These are phyloP conservation scores for Dendrothele bispora DNA, from an alignment of 768 basidiomycete genomes.

Conservation along the genomic window DNA sequence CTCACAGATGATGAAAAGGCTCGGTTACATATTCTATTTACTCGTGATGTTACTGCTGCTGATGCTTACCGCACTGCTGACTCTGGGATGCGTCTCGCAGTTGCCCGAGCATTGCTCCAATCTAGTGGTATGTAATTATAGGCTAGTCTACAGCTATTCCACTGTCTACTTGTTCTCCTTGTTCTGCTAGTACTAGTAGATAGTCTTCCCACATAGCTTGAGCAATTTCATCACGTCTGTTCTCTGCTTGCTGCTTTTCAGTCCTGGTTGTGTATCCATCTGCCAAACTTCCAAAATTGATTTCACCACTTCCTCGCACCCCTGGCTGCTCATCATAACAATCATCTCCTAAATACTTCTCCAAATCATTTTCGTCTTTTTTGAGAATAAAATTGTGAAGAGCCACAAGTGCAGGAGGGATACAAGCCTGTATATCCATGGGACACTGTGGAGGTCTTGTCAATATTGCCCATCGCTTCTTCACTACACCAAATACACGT, in stretches of 20 bases:
- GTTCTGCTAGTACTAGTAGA: constrained; percentile 2
- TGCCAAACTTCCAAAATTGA: constrained; percentile 5
- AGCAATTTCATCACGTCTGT: constrained; percentile 24
- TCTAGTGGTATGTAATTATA: too few species aligned
- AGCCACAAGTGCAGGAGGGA: constrained; percentile 24
- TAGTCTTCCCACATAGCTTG: constrained; percentile 30
- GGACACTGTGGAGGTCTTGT: constrained; percentile 18
- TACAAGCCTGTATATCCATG: constrained; percentile 24
- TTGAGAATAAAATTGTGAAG: constrained; percentile 32
- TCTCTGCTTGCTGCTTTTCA: constrained; percentile 13
- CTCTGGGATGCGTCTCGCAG: background rate
- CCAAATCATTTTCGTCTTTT: constrained; percentile 21
- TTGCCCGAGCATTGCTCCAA: background rate
- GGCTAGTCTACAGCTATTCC: too few species aligned
- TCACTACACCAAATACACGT: constrained; percentile 35
- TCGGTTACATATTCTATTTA: background rate
- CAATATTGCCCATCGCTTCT: constrained; percentile 22
- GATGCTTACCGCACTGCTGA: background rate
- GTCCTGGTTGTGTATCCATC: background rate
- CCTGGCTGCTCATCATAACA: constrained; percentile 10
- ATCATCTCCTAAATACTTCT: constrained; percentile 21
- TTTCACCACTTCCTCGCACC: background rate
- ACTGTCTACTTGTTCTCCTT: background rate
- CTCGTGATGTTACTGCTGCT: background rate
- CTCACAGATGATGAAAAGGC: background rate